Conservation (phyloP, 179 eudicot species). For the Heliamphora pulchella region DNA sequence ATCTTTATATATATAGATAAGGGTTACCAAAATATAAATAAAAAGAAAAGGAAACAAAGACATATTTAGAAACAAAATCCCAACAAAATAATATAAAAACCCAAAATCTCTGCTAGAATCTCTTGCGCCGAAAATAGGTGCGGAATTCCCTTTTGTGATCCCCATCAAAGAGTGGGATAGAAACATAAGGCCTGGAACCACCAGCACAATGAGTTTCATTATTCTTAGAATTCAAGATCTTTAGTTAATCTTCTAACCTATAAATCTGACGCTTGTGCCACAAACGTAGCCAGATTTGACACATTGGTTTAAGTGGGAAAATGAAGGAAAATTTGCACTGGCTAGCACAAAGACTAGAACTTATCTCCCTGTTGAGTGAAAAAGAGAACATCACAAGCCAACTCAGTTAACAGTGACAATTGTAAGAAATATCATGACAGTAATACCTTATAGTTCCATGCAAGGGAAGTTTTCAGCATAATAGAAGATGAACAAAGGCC, state of each 20-base stretch:
- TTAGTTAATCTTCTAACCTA: no score
- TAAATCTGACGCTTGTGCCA: neutral
- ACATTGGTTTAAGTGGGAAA: neutral
- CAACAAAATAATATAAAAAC: no score
- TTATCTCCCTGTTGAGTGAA: neutral
- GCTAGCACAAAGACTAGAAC: neutral
- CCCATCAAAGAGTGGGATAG: neutral
- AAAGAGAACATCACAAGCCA: neutral
- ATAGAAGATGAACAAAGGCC: neutral
- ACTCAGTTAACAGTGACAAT: neutral
- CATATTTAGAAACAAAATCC: no score
- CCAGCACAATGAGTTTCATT: neutral
- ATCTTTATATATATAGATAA: no score
- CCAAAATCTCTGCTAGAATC: no score
- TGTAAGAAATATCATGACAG: neutral
- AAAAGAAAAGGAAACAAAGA: no score
- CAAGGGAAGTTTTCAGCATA: neutral
- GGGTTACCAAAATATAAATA: no score
- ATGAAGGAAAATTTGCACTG: neutral
- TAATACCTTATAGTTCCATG: neutral
- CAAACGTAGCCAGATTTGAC: neutral
- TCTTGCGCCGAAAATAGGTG: no score
- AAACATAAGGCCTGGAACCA: neutral
- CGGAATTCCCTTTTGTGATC: no score
- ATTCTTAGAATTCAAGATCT: neutral